These are phyloP conservation scores for Populus hybrid DNA, from an alignment of 441 rosid species.

Conservation along the genomic window DNA sequence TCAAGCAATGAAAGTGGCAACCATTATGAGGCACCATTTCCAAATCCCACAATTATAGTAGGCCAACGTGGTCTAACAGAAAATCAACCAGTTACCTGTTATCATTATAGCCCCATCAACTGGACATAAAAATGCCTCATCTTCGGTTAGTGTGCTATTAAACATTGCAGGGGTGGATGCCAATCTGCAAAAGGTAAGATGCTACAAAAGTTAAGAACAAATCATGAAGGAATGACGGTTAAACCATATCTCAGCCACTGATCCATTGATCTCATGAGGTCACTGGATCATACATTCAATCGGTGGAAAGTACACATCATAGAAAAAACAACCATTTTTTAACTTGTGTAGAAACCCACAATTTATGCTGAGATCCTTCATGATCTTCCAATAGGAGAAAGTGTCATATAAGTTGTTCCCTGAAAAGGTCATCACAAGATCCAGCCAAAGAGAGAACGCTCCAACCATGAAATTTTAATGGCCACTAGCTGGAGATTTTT, in stretches of 20 bases:
- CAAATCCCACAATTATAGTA: not conserved
- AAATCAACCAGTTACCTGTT: conserved; percentile 54
- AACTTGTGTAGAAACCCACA: not conserved
- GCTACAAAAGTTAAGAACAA: not conserved
- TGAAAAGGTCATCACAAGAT: not conserved
- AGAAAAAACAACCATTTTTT: not conserved
- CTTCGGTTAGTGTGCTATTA: conserved; percentile 80
- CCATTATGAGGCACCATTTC: conserved; percentile 5
- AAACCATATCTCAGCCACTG: not conserved
- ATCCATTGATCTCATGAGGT: not conserved
- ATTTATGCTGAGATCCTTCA: not conserved
- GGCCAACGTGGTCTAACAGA: conserved; percentile 9
- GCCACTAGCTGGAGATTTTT: not conserved
- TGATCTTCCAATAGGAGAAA: not conserved
- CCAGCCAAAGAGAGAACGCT: not conserved
- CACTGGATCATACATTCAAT: not conserved
- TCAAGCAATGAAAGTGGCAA: conserved; percentile 2
- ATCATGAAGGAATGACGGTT: not conserved
- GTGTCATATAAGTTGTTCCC: not conserved
- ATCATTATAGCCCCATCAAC: conserved; percentile 98
- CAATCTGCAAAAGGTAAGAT: conserved; percentile 43
- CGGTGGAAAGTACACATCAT: conserved; percentile 5
- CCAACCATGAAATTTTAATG: not conserved
- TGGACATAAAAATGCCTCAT: conserved; percentile 70
- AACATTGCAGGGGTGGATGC: conserved; percentile 99